Percentiles rank a stretch among this genome's conserved stretches.
Evolutionary conservation across 345 rosid species (phyloP).

Genomic region (Eutrema yunnanense): DNA sequence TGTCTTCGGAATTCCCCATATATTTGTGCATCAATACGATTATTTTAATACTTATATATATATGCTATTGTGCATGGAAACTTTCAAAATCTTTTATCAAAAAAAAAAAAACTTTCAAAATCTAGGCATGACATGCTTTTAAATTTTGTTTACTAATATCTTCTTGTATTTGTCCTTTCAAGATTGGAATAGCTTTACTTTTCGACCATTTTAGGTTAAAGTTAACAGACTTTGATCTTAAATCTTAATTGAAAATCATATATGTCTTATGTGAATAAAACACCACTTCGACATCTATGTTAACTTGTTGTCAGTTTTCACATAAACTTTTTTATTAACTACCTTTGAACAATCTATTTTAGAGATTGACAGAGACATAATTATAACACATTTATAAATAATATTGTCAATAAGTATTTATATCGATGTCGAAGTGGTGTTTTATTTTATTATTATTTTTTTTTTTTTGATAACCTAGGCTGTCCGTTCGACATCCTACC

Average conservation of each 20-base stretch:
- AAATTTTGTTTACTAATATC: neutral
- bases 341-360: too few species aligned
- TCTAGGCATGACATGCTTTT: slow-evolving; percentile 28
- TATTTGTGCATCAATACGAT: neutral
- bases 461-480: too few species aligned
- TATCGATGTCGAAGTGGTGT: too few species aligned
- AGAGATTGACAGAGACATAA: too few species aligned
- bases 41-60: neutral
- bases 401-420: too few species aligned
- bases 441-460: too few species aligned
- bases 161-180: slow-evolving; percentile 25
- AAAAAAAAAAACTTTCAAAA: slow-evolving; percentile 14
- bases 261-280: neutral
- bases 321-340: too few species aligned
- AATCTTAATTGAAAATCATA: neutral
- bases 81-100: slow-evolving; percentile 14
- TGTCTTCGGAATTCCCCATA: slow-evolving; percentile 16
- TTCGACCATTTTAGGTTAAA: slow-evolving; percentile 17
- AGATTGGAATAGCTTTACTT: slow-evolving; percentile 24
- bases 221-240: slow-evolving; percentile 4
- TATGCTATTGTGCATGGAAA: slow-evolving; percentile 19
- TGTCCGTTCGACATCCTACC: too few species aligned
- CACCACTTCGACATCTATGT: neutral
- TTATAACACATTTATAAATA: too few species aligned
- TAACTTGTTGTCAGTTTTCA: too few species aligned